Conservation (phyloP, 1,284 basidiomycete species). For the Dichomitus squalens region DNA sequence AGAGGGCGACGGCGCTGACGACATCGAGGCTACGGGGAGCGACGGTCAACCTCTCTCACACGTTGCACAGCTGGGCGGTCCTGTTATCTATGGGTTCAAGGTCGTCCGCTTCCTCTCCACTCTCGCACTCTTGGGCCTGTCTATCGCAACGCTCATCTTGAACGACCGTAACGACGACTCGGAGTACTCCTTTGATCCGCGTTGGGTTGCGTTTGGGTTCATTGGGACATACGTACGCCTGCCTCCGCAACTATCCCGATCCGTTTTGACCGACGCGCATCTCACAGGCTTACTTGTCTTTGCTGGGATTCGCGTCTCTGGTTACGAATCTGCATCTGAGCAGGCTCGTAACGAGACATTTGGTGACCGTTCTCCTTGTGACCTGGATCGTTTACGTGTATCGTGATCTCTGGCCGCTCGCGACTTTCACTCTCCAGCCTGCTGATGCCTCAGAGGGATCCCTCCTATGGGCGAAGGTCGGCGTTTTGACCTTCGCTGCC, state of each 20-base stretch:
- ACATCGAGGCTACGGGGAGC: constrained; percentile 10
- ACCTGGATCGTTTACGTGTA: constrained; percentile 45
- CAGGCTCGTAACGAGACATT: constrained; percentile 18
- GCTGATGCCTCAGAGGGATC: constrained; percentile 38
- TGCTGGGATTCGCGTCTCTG: constrained; percentile 26
- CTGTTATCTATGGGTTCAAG: constrained; percentile 33
- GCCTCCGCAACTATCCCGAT: neutral
- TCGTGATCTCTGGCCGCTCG: constrained; percentile 66
- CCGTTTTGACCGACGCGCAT: constrained; percentile 29
- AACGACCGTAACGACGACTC: constrained; percentile 10
- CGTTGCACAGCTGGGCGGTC: constrained; percentile 28
- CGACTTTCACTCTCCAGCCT: constrained; percentile 48
- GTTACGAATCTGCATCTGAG: constrained; percentile 12
- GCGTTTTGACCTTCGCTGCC: constrained; percentile 41
- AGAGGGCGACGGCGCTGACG: neutral
- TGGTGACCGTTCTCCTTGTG: constrained; percentile 19
- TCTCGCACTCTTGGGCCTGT: constrained; percentile 31
- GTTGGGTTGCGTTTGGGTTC: constrained; percentile 33
- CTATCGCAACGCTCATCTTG: constrained; percentile 20
- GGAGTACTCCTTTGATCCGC: constrained; percentile 22
- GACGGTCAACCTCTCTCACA: constrained; percentile 13
- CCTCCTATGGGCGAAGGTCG: constrained; percentile 34
- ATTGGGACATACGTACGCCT: constrained; percentile 38
- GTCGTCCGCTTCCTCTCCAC: constrained; percentile 27
- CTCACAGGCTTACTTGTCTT: constrained; percentile 34